Evolutionary conservation across 768 basidiomycete genomes (phyloP), one percentile per base, ranked within the genome.

Genomic region (Pisolithus orientalis): DNA sequence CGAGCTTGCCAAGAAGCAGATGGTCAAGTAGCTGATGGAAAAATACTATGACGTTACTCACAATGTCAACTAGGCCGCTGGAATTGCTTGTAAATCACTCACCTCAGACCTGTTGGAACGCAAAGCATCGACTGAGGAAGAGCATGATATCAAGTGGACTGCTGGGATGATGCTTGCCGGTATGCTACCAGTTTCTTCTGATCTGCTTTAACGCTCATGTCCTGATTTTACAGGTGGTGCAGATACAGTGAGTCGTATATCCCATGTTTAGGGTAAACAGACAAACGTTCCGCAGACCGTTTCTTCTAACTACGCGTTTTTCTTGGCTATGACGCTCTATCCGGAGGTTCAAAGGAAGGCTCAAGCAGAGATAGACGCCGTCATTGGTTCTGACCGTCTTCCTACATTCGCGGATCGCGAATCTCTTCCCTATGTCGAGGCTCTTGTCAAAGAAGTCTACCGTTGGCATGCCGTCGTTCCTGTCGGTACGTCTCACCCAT

Each of bases 31-130:
- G 17, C 14, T 40, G 24, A 6, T 4, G 76, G 49, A 21, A 49
- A 34, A n/a, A 28, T 31, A 13, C 7, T 5, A 28, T 31, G n/a
- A 42, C 13, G 3, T 27, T 10, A 27, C 39, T n/a, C 40, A 27
- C 8, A 7, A 28, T 16, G 32, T 28, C 5, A 16, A 31, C 43
- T 45, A 88, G 85, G 75, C 74, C 31, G 74, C 78, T 51, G 83
- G 84, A 16, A 76, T 54, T 21, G 67, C 65, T 1, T 39, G 65
- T 4, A 43, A 55, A 13, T 87, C 83, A 6, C 84, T 82, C 61
- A 77, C 79, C 2, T 83, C 83, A 24, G 71, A 73, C 25, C 62
- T 83, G 51, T 73, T 87, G 24, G 76, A 85, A 57, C 72, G 67
- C 25, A 78, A 76, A 59, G 64, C 69, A 8, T 59, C 80, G 25